Evolutionary conservation across 2,329 filamentous ascomycete genomes (phyloP), one percentile per base, ranked within the genome.

Genomic region (Chaetomiaceae sp.): DNA sequence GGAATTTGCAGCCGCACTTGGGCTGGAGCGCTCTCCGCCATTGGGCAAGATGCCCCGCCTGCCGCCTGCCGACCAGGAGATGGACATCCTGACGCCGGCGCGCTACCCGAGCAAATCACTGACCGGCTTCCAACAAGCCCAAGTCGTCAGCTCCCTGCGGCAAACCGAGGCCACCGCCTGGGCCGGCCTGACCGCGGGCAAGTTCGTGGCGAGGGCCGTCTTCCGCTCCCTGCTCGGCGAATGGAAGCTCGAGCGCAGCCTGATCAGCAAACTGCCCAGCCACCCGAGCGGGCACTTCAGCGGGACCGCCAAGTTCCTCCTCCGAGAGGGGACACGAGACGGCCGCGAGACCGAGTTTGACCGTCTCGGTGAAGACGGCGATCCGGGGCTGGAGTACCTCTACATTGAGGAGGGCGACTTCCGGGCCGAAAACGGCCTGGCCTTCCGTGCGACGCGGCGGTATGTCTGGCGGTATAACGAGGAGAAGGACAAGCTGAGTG

Each of bases 391-490:
- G 22, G 84, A 89, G 64, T 88, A 88, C 57, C 72, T 89, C 3
- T 89, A 89, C 65, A 71, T 85, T 38, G 84, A 87, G 63, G 77
- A 85, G 52, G 86, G 87, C 3, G 78, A 79, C 4, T 87, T 89
- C 64, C 78, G 69, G 22, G 81, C 83, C 4, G 71, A 76, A 1
- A 75, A 73, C 25, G 80, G 80, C 0, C 69, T 82, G 43, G 70
- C 72, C 0, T 85, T 88, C 68, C 75, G 72, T 15, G 84, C 84
- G 0, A 82, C 76, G 11, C 73, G 84, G 20, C 79, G 87, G 11
- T 91, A 91, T 62, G 75, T 89, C 1, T 91, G 87, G 75, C 80
- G 87, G 0, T 91, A 90, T 62, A 74, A 81, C 40, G 83, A 85
- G 58, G 61, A 53, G 9, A 71, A 64, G 1, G 86, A 90, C 62